A percentile compares a stretch with the other conserved stretches of the same genome.
These are phyloP conservation scores for Fusarium humuli DNA, from an alignment of 2,329 filamentous ascomycete species.

Conservation along the genomic window DNA sequence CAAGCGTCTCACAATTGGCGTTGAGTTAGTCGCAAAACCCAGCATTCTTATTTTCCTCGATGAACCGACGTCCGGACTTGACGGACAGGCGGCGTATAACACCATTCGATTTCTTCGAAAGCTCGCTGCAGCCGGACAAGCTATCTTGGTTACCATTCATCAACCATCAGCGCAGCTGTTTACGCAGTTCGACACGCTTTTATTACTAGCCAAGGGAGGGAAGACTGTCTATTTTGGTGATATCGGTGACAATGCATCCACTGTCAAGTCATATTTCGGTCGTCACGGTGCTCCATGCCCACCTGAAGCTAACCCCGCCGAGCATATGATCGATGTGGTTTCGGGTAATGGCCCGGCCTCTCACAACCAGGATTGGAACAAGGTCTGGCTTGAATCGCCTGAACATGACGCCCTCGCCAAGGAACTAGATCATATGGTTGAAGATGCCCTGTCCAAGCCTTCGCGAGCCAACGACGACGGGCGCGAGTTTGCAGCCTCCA, in stretches of 20 bases:
- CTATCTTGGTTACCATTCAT: slow-evolving; percentile 76
- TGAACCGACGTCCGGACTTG: slow-evolving; percentile 73
- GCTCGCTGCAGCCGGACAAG: slow-evolving; percentile 73
- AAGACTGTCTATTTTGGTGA: slow-evolving; percentile 76
- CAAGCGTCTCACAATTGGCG: slow-evolving; percentile 69
- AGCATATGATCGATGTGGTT: slow-evolving; percentile 77
- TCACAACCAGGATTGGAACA: slow-evolving; percentile 71
- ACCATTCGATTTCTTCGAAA: slow-evolving; percentile 75
- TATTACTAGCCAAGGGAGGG: slow-evolving; percentile 72
- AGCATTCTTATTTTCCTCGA: slow-evolving; percentile 71
- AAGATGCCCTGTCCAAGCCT: slow-evolving; percentile 63
- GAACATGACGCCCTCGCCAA: slow-evolving; percentile 66
- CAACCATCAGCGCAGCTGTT: slow-evolving; percentile 76
- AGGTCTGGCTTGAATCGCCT: slow-evolving; percentile 74
- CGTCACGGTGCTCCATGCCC: slow-evolving; percentile 73
- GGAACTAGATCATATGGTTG: slow-evolving; percentile 73
- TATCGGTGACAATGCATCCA: slow-evolving; percentile 67
- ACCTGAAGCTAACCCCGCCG: slow-evolving; percentile 75
- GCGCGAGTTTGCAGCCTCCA: slow-evolving; percentile 77
- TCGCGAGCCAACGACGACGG: slow-evolving; percentile 60
- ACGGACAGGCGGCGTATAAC: slow-evolving; percentile 75
- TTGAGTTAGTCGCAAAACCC: slow-evolving; percentile 71
- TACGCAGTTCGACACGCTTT: slow-evolving; percentile 72
- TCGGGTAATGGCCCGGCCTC: slow-evolving; percentile 62
- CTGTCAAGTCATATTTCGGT: slow-evolving; percentile 73